Conservation (phyloP, 768 basidiomycete genomes). For the Podaxis pistillaris region DNA sequence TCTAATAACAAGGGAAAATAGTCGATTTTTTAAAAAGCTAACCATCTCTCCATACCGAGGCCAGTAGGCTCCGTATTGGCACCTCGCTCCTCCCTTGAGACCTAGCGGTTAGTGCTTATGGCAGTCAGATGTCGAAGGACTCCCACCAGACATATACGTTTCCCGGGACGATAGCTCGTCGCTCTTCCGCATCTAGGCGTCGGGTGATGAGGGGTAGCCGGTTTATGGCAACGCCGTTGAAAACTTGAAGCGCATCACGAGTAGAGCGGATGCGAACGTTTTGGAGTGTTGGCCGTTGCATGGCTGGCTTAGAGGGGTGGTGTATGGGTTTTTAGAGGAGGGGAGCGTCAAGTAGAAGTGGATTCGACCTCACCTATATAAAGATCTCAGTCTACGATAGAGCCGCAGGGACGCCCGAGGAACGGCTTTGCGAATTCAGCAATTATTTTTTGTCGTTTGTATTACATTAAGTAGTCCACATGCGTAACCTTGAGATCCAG, state of each 20-base stretch:
- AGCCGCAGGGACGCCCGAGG: slow-evolving; percentile 36
- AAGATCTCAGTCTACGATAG: slow-evolving; percentile 9
- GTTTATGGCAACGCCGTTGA: slow-evolving; percentile 71
- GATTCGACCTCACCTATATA: slow-evolving; percentile 14
- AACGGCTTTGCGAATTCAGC: slow-evolving; percentile 36
- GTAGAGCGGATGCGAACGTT: slow-evolving; percentile 78
- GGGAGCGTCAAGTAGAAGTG: slow-evolving; percentile 20
- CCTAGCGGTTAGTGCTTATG: neutral
- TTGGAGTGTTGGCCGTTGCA: slow-evolving; percentile 76
- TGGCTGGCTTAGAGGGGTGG: slow-evolving; percentile 24
- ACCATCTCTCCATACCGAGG: slow-evolving; percentile 86
- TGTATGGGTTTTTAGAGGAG: slow-evolving; percentile 9
- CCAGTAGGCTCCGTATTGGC: slow-evolving; percentile 81
- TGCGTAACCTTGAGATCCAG: slow-evolving; percentile 37
- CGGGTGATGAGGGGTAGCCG: slow-evolving; percentile 74
- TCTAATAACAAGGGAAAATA: slow-evolving; percentile 7
- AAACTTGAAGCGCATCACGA: slow-evolving; percentile 78
- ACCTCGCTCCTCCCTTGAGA: slow-evolving; percentile 70
- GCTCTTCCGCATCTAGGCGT: slow-evolving; percentile 80
- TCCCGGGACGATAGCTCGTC: slow-evolving; percentile 67
- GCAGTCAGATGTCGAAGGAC: neutral
- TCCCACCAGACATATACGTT: slow-evolving; percentile 77
- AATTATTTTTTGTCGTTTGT: slow-evolving; percentile 56
- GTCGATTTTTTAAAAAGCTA: slow-evolving; percentile 16
- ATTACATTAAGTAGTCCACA: slow-evolving; percentile 50